Conservation (phyloP, 2,329 filamentous ascomycete species). For the Fusarium torulosum region DNA sequence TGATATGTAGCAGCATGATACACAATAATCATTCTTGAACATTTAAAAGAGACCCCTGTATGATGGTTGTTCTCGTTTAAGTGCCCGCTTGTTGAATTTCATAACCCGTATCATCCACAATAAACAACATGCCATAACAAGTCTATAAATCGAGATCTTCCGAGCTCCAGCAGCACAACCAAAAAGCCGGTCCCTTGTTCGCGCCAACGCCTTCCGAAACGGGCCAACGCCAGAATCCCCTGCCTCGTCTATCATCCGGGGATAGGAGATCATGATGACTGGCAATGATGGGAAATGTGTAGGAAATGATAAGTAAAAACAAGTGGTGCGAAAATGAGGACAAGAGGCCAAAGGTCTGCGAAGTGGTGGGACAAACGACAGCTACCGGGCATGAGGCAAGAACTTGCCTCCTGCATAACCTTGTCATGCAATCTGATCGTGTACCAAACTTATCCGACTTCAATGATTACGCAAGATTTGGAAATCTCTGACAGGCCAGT, state of each 20-base stretch:
- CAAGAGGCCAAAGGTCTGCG: not conserved
- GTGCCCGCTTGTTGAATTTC: constrained; percentile 37
- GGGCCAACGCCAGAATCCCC: constrained; percentile 38
- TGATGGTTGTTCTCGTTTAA: constrained; percentile 26
- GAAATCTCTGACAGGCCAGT: constrained; percentile 8
- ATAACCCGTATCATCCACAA: constrained; percentile 36
- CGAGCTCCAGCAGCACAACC: constrained; percentile 30
- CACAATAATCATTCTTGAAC: constrained; percentile 7
- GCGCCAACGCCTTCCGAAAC: constrained; percentile 38
- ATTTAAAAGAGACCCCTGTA: constrained; percentile 4
- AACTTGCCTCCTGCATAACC: constrained; percentile 10
- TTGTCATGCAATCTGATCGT: constrained; percentile 8
- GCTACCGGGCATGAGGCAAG: constrained; percentile 1
- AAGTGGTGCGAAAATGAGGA: constrained; percentile 14
- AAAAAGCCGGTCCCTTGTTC: constrained; percentile 30
- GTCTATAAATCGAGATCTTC: constrained; percentile 42
- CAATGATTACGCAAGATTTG: constrained; percentile 12
- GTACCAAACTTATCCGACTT: constrained; percentile 19
- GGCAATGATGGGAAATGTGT: constrained; percentile 21
- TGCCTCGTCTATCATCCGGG: constrained; percentile 31
- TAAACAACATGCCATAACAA: constrained; percentile 43
- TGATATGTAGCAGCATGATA: not conserved
- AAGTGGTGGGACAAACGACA: constrained; percentile 4
- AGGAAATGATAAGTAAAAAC: constrained; percentile 33
- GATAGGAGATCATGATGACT: constrained; percentile 25